A percentile compares a stretch with the other conserved stretches of the same genome.
These are phyloP conservation scores for Pilatotrama ljubarskyi DNA, from an alignment of 768 basidiomycete genomes.

Conservation along the genomic window DNA sequence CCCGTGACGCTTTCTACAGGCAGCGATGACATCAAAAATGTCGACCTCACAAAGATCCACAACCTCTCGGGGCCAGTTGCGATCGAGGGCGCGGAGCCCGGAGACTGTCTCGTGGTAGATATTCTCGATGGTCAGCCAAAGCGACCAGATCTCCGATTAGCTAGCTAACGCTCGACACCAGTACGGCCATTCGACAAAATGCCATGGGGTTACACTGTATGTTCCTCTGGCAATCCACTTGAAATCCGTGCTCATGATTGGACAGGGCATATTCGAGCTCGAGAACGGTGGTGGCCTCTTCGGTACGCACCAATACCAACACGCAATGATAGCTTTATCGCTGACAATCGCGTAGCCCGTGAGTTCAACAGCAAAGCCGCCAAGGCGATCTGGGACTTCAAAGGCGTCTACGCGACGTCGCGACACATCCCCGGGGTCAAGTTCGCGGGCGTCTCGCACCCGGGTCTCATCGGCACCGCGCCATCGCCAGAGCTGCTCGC, in stretches of 20 bases:
- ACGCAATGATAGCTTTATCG: neutral
- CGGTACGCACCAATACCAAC: conserved; percentile 37
- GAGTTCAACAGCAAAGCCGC: conserved; percentile 71
- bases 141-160: no score
- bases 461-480: conserved; percentile 75
- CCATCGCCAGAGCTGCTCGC: conserved; percentile 72
- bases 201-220: conserved; percentile 80
- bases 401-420: conserved; percentile 71
- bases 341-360: conserved; percentile 39
- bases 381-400: conserved; percentile 82
- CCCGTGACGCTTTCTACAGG: conserved; percentile 32
- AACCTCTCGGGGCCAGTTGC: conserved; percentile 77
- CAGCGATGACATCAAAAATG: conserved; percentile 66
- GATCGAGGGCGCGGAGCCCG: conserved; percentile 75
- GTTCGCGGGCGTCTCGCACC: conserved; percentile 77
- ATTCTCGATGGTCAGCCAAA: conserved; percentile 62
- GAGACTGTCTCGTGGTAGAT: conserved; percentile 78
- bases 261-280: conserved; percentile 71
- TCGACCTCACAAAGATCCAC: conserved; percentile 67
- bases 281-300: conserved; percentile 74
- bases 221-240: conserved; percentile 9
- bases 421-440: conserved; percentile 79
- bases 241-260: neutral
- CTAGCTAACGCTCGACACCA: conserved; percentile 27
- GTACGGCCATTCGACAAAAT: conserved; percentile 69